A percentile compares a stretch with the other conserved stretches of the same genome.
Evolutionary conservation across 2,329 filamentous ascomycete species (phyloP).

Genomic region (Ascochyta rabiei): DNA sequence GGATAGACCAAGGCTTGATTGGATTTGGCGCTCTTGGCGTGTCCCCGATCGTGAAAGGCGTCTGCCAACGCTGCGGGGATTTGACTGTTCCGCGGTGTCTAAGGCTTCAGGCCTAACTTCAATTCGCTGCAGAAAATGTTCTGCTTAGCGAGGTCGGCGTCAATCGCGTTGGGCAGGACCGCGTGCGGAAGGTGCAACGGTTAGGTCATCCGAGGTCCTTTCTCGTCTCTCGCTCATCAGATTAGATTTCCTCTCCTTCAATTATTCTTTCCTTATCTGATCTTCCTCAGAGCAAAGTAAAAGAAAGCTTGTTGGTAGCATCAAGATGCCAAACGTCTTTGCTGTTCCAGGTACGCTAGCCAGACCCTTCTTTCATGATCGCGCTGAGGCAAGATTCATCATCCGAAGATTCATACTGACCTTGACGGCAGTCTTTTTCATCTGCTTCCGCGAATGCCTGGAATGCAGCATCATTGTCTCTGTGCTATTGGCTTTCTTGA

Average conservation of each 20-base stretch:
- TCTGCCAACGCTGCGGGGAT: conserved; percentile 5
- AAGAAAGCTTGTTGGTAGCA: not conserved
- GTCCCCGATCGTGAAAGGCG: conserved; percentile 10
- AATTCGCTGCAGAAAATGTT: conserved; percentile 6
- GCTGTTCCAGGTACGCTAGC: conserved; percentile 65
- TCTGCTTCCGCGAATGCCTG: conserved; percentile 84
- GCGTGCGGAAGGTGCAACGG: conserved; percentile 1
- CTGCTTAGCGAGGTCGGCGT: not conserved
- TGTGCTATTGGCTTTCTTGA: conserved; percentile 83
- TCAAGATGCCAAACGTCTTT: conserved; percentile 70
- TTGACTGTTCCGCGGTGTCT: not conserved
- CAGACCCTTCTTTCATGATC: not conserved
- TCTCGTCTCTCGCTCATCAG: conserved; percentile 22
- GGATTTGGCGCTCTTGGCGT: conserved; percentile 32
- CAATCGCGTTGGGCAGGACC: not conserved
- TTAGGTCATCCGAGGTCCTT: conserved; percentile 1
- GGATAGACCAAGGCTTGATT: conserved; percentile 25
- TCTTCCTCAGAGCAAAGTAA: not conserved
- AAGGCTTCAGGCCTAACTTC: conserved; percentile 1
- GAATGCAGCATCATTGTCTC: conserved; percentile 87
- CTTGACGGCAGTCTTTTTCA: conserved; percentile 73
- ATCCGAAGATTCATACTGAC: not conserved
- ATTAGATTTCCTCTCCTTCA: conserved; percentile 27
- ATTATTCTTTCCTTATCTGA: conserved; percentile 4
- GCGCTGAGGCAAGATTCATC: not conserved